These are phyloP conservation scores for Candida krabiensis DNA, from an alignment of 805 yeast species.

Conservation along the genomic window DNA sequence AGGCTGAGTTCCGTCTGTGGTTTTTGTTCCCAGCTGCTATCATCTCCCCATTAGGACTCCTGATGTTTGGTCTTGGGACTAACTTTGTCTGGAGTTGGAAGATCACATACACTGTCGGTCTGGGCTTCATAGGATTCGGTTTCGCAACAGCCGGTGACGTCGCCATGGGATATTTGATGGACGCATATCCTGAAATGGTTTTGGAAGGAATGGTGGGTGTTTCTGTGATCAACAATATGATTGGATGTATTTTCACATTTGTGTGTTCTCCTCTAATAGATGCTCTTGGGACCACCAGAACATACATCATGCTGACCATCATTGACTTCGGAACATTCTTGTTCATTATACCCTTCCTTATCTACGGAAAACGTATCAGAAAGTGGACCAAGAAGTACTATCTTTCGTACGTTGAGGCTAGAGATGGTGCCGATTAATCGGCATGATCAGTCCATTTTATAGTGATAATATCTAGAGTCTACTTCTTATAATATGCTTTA, in stretches of 20 bases:
- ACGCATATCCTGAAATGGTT: slow-evolving; percentile 66
- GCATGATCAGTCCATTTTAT: too few relatives aligned
- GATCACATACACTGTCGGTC: slow-evolving; percentile 52
- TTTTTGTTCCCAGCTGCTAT: slow-evolving; percentile 55
- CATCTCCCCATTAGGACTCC: slow-evolving; percentile 60
- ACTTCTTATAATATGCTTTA: too few relatives aligned
- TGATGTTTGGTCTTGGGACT: slow-evolving; percentile 67
- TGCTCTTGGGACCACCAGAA: slow-evolving; percentile 54
- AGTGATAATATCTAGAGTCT: too few relatives aligned
- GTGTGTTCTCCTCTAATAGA: slow-evolving; percentile 61
- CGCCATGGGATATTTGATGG: slow-evolving; percentile 67
- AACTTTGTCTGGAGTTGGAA: slow-evolving; percentile 54
- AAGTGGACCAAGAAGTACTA: slow-evolving; percentile 58
- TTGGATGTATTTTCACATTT: slow-evolving; percentile 67
- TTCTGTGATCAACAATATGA: slow-evolving; percentile 59
- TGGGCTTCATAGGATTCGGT: slow-evolving; percentile 66
- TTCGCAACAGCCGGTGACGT: slow-evolving; percentile 74
- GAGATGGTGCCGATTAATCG: slow-evolving; percentile 46
- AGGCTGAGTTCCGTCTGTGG: slow-evolving; percentile 65
- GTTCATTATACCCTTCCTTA: slow-evolving; percentile 47
- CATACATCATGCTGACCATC: slow-evolving; percentile 61
- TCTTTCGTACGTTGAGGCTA: slow-evolving; percentile 49
- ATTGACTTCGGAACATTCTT: slow-evolving; percentile 56
- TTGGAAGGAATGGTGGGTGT: slow-evolving; percentile 74
- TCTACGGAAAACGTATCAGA: slow-evolving; percentile 36